Percentiles rank a stretch among this genome's conserved stretches.
These are phyloP conservation scores for Terana coerulea DNA, from an alignment of 768 basidiomycete species.

Conservation along the genomic window DNA sequence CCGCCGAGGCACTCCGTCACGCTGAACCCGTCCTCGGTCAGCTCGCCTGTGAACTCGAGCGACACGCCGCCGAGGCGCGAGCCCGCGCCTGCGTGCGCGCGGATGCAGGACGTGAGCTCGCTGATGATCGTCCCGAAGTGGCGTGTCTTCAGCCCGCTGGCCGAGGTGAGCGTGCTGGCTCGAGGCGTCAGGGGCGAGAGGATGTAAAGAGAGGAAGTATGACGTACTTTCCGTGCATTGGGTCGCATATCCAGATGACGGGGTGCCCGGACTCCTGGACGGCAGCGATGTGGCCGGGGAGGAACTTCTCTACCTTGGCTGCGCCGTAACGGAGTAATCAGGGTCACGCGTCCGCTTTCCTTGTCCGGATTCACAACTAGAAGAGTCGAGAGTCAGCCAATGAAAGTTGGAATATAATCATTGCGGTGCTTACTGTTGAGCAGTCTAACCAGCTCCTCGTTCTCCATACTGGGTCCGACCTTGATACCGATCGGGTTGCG, in stretches of 20 bases:
- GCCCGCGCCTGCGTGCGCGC: slow-evolving; percentile 69
- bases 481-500: slow-evolving; percentile 95
- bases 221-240: slow-evolving; percentile 97
- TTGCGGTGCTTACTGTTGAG: slow-evolving; percentile 58
- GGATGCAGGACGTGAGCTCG: slow-evolving; percentile 79
- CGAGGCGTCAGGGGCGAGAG: neutral
- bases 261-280: slow-evolving; percentile 81
- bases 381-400: neutral
- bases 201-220: neutral
- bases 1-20: slow-evolving; percentile 98
- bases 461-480: slow-evolving; percentile 84
- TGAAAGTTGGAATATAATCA: neutral
- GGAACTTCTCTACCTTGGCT: slow-evolving; percentile 68
- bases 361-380: slow-evolving; percentile 85
- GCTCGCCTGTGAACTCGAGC: slow-evolving; percentile 76
- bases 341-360: slow-evolving; percentile 77
- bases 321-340: slow-evolving; percentile 96
- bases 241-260: slow-evolving; percentile 94
- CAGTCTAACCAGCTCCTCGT: slow-evolving; percentile 71
- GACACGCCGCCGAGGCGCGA: slow-evolving; percentile 71
- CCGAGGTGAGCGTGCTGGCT: slow-evolving; percentile 75
- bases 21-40: slow-evolving; percentile 86
- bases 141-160: slow-evolving; percentile 82
- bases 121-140: slow-evolving; percentile 85
- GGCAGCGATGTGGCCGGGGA: slow-evolving; percentile 76